A percentile compares a stretch with the other conserved stretches of the same genome.
Conservation (phyloP, 2,329 filamentous ascomycete species). For the Colletotrichum gigasporum region DNA sequence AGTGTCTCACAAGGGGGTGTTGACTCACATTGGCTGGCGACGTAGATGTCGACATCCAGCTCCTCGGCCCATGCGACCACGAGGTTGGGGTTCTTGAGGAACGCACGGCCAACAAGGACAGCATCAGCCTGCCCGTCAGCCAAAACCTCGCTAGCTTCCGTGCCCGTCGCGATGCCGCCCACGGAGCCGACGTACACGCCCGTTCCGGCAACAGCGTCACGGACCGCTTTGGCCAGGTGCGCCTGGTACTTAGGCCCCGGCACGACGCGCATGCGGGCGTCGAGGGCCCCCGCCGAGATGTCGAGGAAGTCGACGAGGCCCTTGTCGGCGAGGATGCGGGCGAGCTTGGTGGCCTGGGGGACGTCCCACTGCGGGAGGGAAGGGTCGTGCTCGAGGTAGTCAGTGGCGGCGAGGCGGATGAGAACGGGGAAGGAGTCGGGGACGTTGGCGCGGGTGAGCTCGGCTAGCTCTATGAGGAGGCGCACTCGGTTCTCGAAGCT, state of each 20-base stretch:
- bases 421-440: slow-evolving; percentile 75
- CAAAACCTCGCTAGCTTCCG: slow-evolving; percentile 56
- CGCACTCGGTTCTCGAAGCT: slow-evolving; percentile 54
- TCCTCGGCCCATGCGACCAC: slow-evolving; percentile 64
- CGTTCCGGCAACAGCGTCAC: slow-evolving; percentile 72
- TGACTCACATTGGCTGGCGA: slow-evolving; percentile 48
- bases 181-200: slow-evolving; percentile 50
- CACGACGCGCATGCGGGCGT: slow-evolving; percentile 67
- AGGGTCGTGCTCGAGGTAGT: slow-evolving; percentile 73
- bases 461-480: slow-evolving; percentile 55
- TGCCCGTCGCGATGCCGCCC: slow-evolving; percentile 53
- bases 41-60: slow-evolving; percentile 53
- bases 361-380: slow-evolving; percentile 70
- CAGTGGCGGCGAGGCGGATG: slow-evolving; percentile 74
- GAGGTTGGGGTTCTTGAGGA: slow-evolving; percentile 64
- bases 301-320: slow-evolving; percentile 82
- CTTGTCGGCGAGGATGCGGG: slow-evolving; percentile 65
- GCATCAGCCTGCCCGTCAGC: slow-evolving; percentile 55
- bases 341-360: slow-evolving; percentile 70
- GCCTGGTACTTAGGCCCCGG: slow-evolving; percentile 73
- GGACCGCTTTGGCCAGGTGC: slow-evolving; percentile 71
- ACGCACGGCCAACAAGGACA: slow-evolving; percentile 57
- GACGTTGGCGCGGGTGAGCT: slow-evolving; percentile 67
- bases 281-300: slow-evolving; percentile 72
- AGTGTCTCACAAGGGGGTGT: neutral